Percentiles rank a stretch among this genome's conserved stretches.
Evolutionary conservation across 306 rosid species (phyloP).

Genomic region (Casuarina cunninghamiana): DNA sequence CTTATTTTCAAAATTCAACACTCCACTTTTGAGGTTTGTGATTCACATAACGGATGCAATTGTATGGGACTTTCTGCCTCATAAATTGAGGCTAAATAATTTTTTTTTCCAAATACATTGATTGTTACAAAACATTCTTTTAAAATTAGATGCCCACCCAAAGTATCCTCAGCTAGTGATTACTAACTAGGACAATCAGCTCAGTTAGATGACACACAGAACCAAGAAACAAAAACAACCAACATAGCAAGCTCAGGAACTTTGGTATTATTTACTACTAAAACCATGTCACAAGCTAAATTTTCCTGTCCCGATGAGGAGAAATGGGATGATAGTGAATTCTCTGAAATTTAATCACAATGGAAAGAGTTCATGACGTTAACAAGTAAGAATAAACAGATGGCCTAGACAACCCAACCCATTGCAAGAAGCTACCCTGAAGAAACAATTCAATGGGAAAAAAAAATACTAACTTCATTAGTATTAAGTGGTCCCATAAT

Average conservation of each 20-base stretch:
- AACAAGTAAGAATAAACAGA: neutral
- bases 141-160: neutral
- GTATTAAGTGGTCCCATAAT: too few species aligned
- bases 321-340: neutral
- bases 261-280: neutral
- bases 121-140: too few species aligned
- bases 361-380: too few species aligned
- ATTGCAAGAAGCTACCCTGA: neutral
- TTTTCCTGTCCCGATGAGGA: neutral
- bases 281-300: neutral
- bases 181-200: neutral
- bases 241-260: neutral
- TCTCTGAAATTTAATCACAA: neutral
- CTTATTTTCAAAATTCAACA: neutral
- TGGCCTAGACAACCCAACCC: neutral
- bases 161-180: neutral
- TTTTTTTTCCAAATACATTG: neutral
- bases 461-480: neutral
- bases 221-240: neutral
- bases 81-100: neutral
- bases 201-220: too few species aligned
- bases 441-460: neutral
- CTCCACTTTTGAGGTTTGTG: neutral
- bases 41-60: neutral
- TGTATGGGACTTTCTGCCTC: neutral